These are phyloP conservation scores for Leccinum fibrillosum DNA, from an alignment of 768 basidiomycete genomes.

Conservation along the genomic window DNA sequence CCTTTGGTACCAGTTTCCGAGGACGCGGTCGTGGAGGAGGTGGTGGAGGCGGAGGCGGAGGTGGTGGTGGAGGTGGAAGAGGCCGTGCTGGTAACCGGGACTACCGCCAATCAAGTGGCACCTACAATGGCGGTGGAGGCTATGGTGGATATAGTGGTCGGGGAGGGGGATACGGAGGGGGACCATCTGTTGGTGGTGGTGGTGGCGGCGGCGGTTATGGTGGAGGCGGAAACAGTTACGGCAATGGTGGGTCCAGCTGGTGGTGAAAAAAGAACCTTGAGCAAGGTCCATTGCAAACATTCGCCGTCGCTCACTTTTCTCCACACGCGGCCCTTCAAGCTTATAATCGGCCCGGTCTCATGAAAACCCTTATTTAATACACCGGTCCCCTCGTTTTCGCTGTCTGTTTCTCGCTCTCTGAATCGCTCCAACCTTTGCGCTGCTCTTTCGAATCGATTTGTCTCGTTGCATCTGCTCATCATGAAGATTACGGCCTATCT, in stretches of 20 bases:
- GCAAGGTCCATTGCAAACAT: constrained; percentile 8
- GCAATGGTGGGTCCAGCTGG: constrained; percentile 40
- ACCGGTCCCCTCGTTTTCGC: constrained; percentile 18
- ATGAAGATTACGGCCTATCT: constrained; percentile 42
- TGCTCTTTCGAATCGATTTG: constrained; percentile 60
- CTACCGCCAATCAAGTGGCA: constrained; percentile 29
- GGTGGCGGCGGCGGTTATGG: constrained; percentile 27
- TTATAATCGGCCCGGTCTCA: constrained; percentile 17
- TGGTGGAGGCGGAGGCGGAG: constrained; percentile 33
- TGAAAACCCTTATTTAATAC: constrained; percentile 26
- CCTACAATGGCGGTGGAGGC: constrained; percentile 34
- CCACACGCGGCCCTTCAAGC: constrained; percentile 11
- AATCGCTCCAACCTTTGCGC: constrained; percentile 48
- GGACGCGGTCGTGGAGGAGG: constrained; percentile 55
- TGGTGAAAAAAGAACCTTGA: constrained; percentile 38
- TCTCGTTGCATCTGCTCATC: constrained; percentile 54
- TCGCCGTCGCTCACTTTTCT: constrained; percentile 8
- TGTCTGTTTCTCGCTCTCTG: constrained; percentile 30
- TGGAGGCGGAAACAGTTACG: constrained; percentile 28
- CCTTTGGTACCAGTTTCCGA: constrained; percentile 58
- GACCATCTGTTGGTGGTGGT: constrained; percentile 26
- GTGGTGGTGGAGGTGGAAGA: constrained; percentile 21
- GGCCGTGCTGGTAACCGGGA: constrained; percentile 37
- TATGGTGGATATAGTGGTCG: constrained; percentile 31
- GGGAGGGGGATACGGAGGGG: constrained; percentile 42